phyloP scores from a whole-genome alignment of 2,329 filamentous ascomycete genomes.

The Fusarium anguioides region DNA sequence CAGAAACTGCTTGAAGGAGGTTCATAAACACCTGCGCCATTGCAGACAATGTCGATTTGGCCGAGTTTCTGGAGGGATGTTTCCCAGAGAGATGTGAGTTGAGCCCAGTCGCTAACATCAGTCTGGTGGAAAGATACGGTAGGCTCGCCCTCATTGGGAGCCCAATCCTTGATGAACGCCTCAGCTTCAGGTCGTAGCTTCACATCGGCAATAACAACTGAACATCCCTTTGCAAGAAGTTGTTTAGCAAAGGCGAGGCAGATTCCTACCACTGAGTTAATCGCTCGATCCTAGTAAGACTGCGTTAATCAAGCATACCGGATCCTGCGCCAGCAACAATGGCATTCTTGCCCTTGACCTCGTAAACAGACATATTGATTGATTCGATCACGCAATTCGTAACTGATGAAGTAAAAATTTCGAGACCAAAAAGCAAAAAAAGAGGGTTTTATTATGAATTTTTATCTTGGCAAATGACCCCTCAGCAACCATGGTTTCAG shows the following conservation, averaged over 20 bases:
- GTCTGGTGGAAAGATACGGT: conserved; percentile 36
- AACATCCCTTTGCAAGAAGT: background rate
- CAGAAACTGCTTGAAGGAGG: conserved; percentile 45
- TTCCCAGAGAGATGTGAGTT: conserved; percentile 43
- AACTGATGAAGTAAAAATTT: no score
- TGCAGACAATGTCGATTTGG: conserved; percentile 70
- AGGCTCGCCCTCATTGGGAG: background rate
- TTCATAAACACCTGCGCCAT: conserved; percentile 66
- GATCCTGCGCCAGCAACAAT: conserved; percentile 27
- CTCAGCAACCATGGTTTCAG: no score
- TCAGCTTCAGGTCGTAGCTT: background rate
- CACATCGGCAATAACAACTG: conserved; percentile 5
- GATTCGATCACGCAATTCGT: no score
- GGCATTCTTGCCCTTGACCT: conserved; percentile 17
- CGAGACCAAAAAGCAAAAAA: no score
- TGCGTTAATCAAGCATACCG: background rate
- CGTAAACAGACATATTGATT: conserved; percentile 14
- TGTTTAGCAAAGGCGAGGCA: conserved; percentile 5
- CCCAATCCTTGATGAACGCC: background rate
- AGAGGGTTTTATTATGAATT: no score
- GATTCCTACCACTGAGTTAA: conserved; percentile 10
- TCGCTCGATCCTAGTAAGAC: no score
- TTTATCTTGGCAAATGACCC: no score
- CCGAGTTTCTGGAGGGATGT: conserved; percentile 60
- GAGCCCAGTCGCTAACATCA: conserved; percentile 42